Base-by-base conservation (phyloP, 2,329 filamentous ascomycete genomes). In the Ustulina deusta region DNA sequence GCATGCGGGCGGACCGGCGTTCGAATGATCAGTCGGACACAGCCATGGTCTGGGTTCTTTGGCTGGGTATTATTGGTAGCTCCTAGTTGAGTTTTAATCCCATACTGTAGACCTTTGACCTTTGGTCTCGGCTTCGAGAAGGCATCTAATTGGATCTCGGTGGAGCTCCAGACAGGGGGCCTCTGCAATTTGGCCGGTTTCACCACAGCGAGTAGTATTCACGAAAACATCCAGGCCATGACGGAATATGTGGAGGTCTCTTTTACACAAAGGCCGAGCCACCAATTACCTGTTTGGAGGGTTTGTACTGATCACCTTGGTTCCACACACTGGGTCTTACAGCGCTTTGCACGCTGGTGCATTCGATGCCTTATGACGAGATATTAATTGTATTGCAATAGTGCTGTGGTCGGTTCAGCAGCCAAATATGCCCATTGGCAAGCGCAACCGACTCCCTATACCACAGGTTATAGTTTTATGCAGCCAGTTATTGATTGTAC, bases 381-480 rank as follows among this genome's bases (percentile, higher is more conserved):
- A 2, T 22, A 40, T n/a, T n/a, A 2, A 20, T 34, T 34, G 20
- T 15, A 38, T 38, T 25, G 11, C 11, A 6, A 27, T 42, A 29
- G 0, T 20, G 7, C 6, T 6, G n/a, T 22, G 17, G 22, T 20
- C 6, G 13, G 13, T 20, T 46, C 11, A 42, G 29, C 22, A 54
- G 25, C 20, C 22, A 32, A 22, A 10, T 48, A 51, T 44, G 10
- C 11, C n/a, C 13, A 32, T 27, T 22, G 4, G 25, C 32, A 13
- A 25, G 20, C 7, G 27, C 13, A 42, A 56, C 38, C 22, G 20
- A 51, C 7, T 9, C 10, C 15, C 38, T 29, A 56, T 46, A 52
- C 40, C 20, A 42, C 60, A 54, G 51, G 27, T 38, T 48, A 63
- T 46, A 32, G 20, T 62, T 63, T 36, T n/a, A 29, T 46, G 40